These are phyloP conservation scores for Mucor plumbeus DNA, from an alignment of 371 early-diverging fungal species.

Conservation along the genomic window DNA sequence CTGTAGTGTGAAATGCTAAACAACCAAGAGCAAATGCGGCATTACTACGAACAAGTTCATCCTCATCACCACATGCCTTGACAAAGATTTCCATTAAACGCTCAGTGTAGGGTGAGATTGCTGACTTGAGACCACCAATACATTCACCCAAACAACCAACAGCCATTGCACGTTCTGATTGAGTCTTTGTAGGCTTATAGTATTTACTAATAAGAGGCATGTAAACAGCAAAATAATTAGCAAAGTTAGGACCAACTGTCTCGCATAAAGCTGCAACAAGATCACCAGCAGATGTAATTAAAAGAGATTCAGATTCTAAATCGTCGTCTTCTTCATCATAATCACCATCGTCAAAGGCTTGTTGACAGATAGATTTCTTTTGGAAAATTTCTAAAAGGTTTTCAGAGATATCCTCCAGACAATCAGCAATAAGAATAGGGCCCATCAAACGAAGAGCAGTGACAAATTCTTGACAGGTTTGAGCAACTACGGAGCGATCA, in stretches of 20 bases:
- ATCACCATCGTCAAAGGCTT: slow-evolving; percentile 69
- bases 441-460: slow-evolving; percentile 77
- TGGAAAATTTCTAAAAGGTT: slow-evolving; percentile 71
- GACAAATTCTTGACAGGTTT: slow-evolving; percentile 77
- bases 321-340: slow-evolving; percentile 77
- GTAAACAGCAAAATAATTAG: slow-evolving; percentile 70
- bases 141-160: slow-evolving; percentile 86
- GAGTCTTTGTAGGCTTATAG: slow-evolving; percentile 69
- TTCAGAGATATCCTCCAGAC: slow-evolving; percentile 58
- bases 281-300: slow-evolving; percentile 83
- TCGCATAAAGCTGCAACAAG: slow-evolving; percentile 77
- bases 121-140: slow-evolving; percentile 67
- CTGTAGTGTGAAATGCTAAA: slow-evolving; percentile 67
- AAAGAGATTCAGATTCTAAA: slow-evolving; percentile 80
- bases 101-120: slow-evolving; percentile 76
- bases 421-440: slow-evolving; percentile 74
- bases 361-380: slow-evolving; percentile 81
- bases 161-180: slow-evolving; percentile 85
- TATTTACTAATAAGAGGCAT: slow-evolving; percentile 77
- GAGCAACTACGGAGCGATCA: slow-evolving; percentile 76
- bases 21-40: slow-evolving; percentile 84
- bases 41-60: slow-evolving; percentile 84
- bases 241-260: slow-evolving; percentile 75
- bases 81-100: slow-evolving; percentile 65
- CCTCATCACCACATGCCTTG: slow-evolving; percentile 72